Conservation (phyloP, 2,329 filamentous ascomycete species). For the Apiospora saccharicola region DNA sequence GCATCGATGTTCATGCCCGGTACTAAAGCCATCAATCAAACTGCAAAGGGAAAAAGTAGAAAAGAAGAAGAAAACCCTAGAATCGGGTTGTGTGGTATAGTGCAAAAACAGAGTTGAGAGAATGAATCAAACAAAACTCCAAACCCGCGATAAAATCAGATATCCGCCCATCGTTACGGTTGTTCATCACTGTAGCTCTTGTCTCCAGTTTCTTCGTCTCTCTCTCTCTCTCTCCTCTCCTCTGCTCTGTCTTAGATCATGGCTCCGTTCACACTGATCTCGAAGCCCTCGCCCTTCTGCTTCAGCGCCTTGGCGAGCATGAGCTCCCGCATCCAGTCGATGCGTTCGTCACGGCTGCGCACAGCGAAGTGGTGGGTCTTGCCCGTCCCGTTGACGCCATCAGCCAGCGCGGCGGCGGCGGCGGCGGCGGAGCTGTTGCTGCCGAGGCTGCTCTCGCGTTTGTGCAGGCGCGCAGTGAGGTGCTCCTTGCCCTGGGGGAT, state of each 20-base stretch:
- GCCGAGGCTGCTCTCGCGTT: slow-evolving; percentile 56
- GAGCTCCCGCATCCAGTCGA: slow-evolving; percentile 96
- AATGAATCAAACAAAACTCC: neutral
- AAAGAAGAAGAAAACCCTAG: neutral
- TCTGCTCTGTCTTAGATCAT: slow-evolving; percentile 69
- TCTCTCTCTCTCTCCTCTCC: neutral
- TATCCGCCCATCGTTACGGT: slow-evolving; percentile 8
- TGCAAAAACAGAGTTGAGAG: slow-evolving; percentile 16
- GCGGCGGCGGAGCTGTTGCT: slow-evolving; percentile 42
- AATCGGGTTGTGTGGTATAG: slow-evolving; percentile 11
- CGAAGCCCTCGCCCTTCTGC: slow-evolving; percentile 84
- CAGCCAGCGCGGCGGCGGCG: slow-evolving; percentile 43
- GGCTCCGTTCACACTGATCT: slow-evolving; percentile 82
- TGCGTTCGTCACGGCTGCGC: slow-evolving; percentile 83
- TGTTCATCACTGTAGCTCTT: slow-evolving; percentile 1
- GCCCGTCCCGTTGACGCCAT: slow-evolving; percentile 66
- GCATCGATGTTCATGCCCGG: slow-evolving; percentile 9
- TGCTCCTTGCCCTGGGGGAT: slow-evolving; percentile 72
- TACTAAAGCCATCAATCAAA: slow-evolving; percentile 4
- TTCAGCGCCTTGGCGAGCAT: slow-evolving; percentile 90
- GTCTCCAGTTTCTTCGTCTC: neutral
- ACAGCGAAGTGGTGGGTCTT: slow-evolving; percentile 97
- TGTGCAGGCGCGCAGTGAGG: slow-evolving; percentile 56
- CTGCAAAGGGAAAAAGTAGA: neutral
- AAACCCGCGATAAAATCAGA: slow-evolving; percentile 9